Evolutionary conservation across 192 early-diverging fungal species (phyloP), one percentile per base, ranked within the genome.

Genomic region (Podila verticillata): DNA sequence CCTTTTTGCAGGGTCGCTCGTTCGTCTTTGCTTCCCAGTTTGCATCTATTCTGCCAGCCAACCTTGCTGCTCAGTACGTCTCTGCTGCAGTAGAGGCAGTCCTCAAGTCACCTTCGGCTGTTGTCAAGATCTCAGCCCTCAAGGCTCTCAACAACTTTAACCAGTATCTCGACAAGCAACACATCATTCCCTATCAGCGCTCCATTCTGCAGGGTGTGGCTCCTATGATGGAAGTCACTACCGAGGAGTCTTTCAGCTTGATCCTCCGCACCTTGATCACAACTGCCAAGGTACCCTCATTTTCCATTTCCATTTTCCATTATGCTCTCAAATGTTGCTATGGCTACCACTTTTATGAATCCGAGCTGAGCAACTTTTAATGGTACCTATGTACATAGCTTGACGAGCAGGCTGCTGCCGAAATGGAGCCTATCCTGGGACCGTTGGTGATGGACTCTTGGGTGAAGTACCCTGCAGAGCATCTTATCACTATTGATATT

Each of bases 1-100:
- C 97, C 9, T 95, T 95, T 78, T 87, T 95, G 66, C 94, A 96
- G 81, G 96, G 96, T 5, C 95, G 97, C 17, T 92, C 95, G 2
- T 89, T 99, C 62, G 92, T 96, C 20, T 96, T 97, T 88, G 89
- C 93, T 3, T 92, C 92, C 57, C 88, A 92, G 71, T 95, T 95
- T 87, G 91, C 92, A 20, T 83, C 87, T 13, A 85, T 90, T 22
- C 82, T 96, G 30, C 94, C 94, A 17, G 59, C 84, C 1, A 81
- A 90, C 17, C 85, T 95, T 30, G 86, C 92, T 3, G 61, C 77
- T 3, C 90, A 94, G 48, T 96, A 95, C 82, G 87, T 97, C 49
- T 74, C 84, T 26, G 93, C 94, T n/a, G 91, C 95, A 34, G 92
- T 91, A 7, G 84, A 86, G 36, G 94, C 94, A 0, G 84, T 96